Evolutionary conservation across 345 rosid species (phyloP).

Genomic region (Moricandia moricandioides): DNA sequence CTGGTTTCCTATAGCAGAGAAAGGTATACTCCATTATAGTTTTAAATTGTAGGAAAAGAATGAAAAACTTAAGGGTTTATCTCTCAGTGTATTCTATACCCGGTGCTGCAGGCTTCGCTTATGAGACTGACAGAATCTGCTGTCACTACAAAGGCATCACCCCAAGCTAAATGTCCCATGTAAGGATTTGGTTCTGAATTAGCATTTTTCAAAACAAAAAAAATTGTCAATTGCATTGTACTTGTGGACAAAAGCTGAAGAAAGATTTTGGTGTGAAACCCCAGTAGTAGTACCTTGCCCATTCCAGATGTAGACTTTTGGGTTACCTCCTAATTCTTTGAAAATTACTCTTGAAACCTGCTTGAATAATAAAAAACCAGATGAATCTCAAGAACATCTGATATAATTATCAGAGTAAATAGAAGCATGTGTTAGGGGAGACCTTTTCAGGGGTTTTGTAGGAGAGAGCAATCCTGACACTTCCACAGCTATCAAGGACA

Average conservation of each 20-base stretch:
- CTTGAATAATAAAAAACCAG: background rate
- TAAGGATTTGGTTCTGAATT: slow-evolving; percentile 81
- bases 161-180: slow-evolving; percentile 98
- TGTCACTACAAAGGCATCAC: slow-evolving; percentile 91
- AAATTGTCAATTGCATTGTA: background rate
- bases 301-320: slow-evolving; percentile 82
- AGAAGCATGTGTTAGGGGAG: slow-evolving; percentile 6
- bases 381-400: background rate
- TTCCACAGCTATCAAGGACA: slow-evolving; percentile 74
- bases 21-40: background rate
- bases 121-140: slow-evolving; percentile 93
- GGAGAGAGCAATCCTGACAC: slow-evolving; percentile 80
- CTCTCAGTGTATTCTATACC: slow-evolving; percentile 47
- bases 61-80: background rate
- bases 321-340: slow-evolving; percentile 70
- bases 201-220: slow-evolving; percentile 23
- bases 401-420: background rate
- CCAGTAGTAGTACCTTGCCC: slow-evolving; percentile 64
- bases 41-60: background rate
- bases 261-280: background rate
- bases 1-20: slow-evolving; percentile 69
- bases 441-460: slow-evolving; percentile 87
- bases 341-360: slow-evolving; percentile 67
- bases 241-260: slow-evolving; percentile 4
- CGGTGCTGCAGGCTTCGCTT: slow-evolving; percentile 97